These are phyloP conservation scores for Immersiporthe knoxdaviesiana DNA, from an alignment of 2,329 filamentous ascomycete species.

Conservation along the genomic window DNA sequence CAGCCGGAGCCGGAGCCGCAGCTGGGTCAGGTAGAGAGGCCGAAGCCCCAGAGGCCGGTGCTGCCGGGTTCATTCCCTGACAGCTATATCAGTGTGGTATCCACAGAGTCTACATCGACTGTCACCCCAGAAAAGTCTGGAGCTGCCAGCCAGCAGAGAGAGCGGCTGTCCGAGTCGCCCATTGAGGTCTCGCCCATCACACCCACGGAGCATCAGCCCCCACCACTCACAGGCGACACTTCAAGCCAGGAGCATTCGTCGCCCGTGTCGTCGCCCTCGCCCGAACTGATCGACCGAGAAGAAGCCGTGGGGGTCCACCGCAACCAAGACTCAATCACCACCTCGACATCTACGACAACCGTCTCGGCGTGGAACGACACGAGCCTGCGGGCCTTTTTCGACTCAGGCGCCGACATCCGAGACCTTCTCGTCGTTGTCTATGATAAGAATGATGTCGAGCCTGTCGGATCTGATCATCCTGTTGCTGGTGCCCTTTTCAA, in stretches of 20 bases:
- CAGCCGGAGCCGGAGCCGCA: conserved; percentile 18
- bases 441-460: conserved; percentile 82
- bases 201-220: conserved; percentile 53
- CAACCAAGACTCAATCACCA: conserved; percentile 53
- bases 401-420: conserved; percentile 84
- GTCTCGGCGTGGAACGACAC: conserved; percentile 82
- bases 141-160: conserved; percentile 38
- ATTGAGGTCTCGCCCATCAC: conserved; percentile 64
- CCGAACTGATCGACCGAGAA: conserved; percentile 58
- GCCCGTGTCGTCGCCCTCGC: conserved; percentile 65
- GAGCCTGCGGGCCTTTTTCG: conserved; percentile 85
- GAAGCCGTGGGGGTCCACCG: conserved; percentile 46
- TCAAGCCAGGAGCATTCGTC: conserved; percentile 71
- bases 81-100: conserved; percentile 42
- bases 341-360: conserved; percentile 59
- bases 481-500: conserved; percentile 79
- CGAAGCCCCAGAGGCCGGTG: conserved; percentile 39
- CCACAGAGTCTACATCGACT: conserved; percentile 37
- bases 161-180: conserved; percentile 69
- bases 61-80: conserved; percentile 48
- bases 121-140: conserved; percentile 37
- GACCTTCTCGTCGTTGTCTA: conserved; percentile 91
- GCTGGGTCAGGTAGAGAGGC: conserved; percentile 38
- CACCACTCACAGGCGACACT: conserved; percentile 70
- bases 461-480: conserved; percentile 82